Percentiles rank a stretch among this genome's conserved stretches.
phyloP scores from a whole-genome alignment of 176 grass and related monocot genomes.

The Phyllostachys edulis region DNA sequence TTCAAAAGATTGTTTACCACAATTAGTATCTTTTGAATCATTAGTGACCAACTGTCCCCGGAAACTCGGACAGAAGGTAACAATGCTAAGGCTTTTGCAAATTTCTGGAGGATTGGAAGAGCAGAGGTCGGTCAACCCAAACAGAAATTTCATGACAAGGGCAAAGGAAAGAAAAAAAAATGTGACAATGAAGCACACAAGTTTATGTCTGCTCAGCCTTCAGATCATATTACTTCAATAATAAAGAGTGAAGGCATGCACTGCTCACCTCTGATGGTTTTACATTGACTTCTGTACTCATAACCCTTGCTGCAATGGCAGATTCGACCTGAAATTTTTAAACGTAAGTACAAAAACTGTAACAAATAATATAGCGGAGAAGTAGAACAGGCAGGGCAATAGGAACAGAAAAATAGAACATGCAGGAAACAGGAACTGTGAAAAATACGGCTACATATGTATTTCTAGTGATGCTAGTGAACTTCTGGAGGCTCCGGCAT shows the following conservation, averaged over 20 bases:
- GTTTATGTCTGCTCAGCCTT: not conserved
- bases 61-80: slow-evolving; percentile 67
- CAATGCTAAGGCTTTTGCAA: slow-evolving; percentile 56
- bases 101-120: slow-evolving; percentile 56
- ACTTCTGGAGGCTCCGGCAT: not conserved
- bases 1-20: slow-evolving; percentile 66
- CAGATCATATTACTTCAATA: not conserved
- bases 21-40: slow-evolving; percentile 81
- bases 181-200: not conserved
- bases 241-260: slow-evolving; percentile 14
- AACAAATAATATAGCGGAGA: not conserved
- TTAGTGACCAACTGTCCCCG: slow-evolving; percentile 65
- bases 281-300: slow-evolving; percentile 47
- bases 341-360: slow-evolving; percentile 22
- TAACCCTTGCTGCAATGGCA: slow-evolving; percentile 56
- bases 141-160: not conserved
- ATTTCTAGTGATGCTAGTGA: not conserved
- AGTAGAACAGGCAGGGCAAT: not conserved
- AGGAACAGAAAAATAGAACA: not conserved
- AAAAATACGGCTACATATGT: not conserved
- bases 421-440: not conserved
- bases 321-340: slow-evolving; percentile 68
- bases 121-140: not conserved
- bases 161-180: slow-evolving; percentile 1
- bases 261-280: slow-evolving; percentile 64